phyloP scores from a whole-genome alignment of 2,329 filamentous ascomycete genomes.

The Chrysoporthe deuterocubensis region DNA sequence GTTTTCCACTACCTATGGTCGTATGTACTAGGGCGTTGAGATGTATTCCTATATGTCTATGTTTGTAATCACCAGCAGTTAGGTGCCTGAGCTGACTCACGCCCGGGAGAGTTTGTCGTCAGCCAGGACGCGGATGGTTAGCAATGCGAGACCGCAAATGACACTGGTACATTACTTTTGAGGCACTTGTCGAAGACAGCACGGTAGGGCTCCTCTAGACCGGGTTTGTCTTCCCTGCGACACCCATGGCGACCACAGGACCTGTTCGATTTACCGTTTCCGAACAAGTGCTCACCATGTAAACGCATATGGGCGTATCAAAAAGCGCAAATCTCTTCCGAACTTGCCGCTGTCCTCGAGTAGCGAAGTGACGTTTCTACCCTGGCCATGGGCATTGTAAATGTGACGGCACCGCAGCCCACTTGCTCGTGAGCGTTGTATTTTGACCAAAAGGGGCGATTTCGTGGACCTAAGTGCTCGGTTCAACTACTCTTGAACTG shows the following conservation, averaged over 20 bases:
- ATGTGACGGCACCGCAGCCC: not conserved
- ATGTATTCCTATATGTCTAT: too few species aligned
- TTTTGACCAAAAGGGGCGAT: not conserved
- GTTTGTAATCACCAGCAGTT: too few species aligned
- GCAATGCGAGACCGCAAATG: not conserved
- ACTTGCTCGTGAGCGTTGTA: not conserved
- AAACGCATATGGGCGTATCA: not conserved
- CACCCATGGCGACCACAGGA: too few species aligned
- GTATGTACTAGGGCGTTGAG: not conserved
- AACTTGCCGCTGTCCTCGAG: not conserved
- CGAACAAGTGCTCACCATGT: not conserved
- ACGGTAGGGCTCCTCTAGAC: too few species aligned
- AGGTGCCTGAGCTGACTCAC: too few species aligned
- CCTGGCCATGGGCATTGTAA: not conserved
- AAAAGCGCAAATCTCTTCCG: not conserved
- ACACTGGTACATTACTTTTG: not conserved
- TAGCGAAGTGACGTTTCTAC: not conserved
- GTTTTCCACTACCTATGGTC: conserved; percentile 6
- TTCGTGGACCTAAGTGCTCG: not conserved
- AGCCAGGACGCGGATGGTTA: not conserved
- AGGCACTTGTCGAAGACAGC: not conserved
- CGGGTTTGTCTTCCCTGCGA: too few species aligned
- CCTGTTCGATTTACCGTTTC: not conserved
- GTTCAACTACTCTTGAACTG: not conserved
- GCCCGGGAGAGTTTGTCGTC: not conserved